phyloP scores from a whole-genome alignment of 805 yeast genomes.

The Wickerhamiella lipophila region DNA sequence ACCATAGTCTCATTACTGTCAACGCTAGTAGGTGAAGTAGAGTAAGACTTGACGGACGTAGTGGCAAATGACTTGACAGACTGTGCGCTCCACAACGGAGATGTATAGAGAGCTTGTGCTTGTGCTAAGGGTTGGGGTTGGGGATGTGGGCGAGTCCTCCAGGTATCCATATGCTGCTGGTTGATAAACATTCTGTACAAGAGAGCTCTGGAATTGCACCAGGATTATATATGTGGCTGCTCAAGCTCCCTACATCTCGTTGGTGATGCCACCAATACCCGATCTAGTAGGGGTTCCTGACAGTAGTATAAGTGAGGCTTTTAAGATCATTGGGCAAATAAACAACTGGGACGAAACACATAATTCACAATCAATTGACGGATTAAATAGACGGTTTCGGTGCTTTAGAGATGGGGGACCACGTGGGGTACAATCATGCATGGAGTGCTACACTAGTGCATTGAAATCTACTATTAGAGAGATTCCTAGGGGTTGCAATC shows the following conservation, averaged over 20 bases:
- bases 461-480: too few relatives aligned
- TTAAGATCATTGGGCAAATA: background rate
- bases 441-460: too few relatives aligned
- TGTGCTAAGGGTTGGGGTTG: too few relatives aligned
- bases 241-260: background rate
- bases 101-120: background rate
- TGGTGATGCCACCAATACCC: background rate
- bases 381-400: too few relatives aligned
- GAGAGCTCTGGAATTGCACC: background rate
- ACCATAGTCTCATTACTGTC: background rate
- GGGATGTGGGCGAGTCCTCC: constrained; percentile 8
- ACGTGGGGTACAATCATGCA: too few relatives aligned
- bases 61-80: background rate
- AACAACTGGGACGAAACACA: too few relatives aligned
- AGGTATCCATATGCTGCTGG: background rate
- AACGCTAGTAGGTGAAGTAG: background rate
- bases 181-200: background rate
- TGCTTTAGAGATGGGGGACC: too few relatives aligned
- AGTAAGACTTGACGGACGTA: background rate
- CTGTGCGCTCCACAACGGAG: constrained; percentile 5
- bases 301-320: background rate
- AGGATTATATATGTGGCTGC: background rate
- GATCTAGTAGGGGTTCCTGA: background rate
- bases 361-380: background rate
- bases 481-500: too few relatives aligned